Evolutionary conservation across 1,139 yeast genomes (phyloP), one percentile per base, ranked within the genome.

Genomic region (Groenewaldozyma sp.): DNA sequence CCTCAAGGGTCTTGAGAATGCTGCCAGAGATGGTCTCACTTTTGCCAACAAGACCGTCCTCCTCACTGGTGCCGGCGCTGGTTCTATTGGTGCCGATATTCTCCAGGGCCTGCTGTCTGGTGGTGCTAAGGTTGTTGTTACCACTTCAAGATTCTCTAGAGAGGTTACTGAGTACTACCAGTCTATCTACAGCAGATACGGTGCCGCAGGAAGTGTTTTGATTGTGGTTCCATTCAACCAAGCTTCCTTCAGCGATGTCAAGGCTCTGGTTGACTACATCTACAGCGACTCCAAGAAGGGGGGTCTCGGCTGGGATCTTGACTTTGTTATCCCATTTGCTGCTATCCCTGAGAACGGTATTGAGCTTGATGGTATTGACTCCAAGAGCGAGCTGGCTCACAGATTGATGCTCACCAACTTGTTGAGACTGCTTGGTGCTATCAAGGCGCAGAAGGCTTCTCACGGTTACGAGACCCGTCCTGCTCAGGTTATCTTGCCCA

Each of bases 321-420:
- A 91, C 68, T 94, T 78, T 52, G 76, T 91, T 51, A 79, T 91
- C 65, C 98, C 98, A 58, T 91, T 91, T 60, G 98, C 97, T 51
- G 98, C 98, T 48, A 88, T 91, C 56, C 97, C 98, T 54, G 98
- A 91, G 71, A 86, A 86, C 62, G 98, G 98, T 60, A 84, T 87
- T 58, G 96, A 94, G 64, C 68, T 91, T 59, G 95, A 87, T 59
- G 76, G 76, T 61, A 82, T 91, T 56, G 97, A 86, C 59, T 88
- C 97, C 43, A 84, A 78, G 65, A 86, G 96, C 42, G 98, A 91
- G 70, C 77, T 91, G 57, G 97, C 98, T 46, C 98, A 91, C 69
- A 82, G 98, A 70, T 83, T 91, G 56, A 91, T 91, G 98, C 76
- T 91, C 65, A 91, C 97, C 58, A 91, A 91, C 71, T 71, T 91